These are phyloP conservation scores for Mucor irregularis DNA, from an alignment of 371 early-diverging fungal genomes.

Conservation along the genomic window DNA sequence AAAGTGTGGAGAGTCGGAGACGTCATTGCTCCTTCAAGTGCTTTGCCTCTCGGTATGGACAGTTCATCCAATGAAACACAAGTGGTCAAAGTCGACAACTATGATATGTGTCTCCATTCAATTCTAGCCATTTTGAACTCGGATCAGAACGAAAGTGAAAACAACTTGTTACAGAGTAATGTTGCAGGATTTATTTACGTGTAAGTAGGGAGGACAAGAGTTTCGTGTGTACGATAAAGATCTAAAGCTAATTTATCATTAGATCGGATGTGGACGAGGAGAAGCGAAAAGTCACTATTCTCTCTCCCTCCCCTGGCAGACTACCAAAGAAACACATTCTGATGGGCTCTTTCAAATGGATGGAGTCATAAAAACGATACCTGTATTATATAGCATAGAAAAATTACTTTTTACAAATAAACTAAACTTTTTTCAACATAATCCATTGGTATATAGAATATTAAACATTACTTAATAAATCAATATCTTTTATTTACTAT, in stretches of 20 bases:
- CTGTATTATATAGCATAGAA: too few relatives aligned
- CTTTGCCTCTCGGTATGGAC: constrained; percentile 89
- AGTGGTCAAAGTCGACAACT: constrained; percentile 79
- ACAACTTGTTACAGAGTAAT: constrained; percentile 67
- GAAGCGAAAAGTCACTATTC: constrained; percentile 76
- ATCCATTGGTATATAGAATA: neutral
- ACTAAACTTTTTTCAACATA: too few relatives aligned
- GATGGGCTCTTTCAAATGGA: constrained; percentile 88
- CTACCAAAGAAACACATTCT: constrained; percentile 83
- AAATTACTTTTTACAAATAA: neutral
- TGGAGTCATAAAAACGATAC: constrained; percentile 37
- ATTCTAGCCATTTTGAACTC: constrained; percentile 84
- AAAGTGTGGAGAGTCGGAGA: constrained; percentile 84
- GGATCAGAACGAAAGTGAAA: constrained; percentile 61
- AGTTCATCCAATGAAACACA: constrained; percentile 77
- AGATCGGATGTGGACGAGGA: constrained; percentile 84
- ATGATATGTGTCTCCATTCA: constrained; percentile 83
- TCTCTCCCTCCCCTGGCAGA: constrained; percentile 88
- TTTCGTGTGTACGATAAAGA: too few relatives aligned
- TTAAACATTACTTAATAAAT: neutral
- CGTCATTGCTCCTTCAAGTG: constrained; percentile 87
- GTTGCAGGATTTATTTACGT: constrained; percentile 89
- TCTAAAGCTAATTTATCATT: too few relatives aligned
- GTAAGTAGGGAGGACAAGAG: constrained; percentile 38
- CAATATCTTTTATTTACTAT: neutral